Percentiles rank a stretch among this genome's conserved stretches.
These are phyloP conservation scores for Melocanna baccifera DNA, from an alignment of 176 grass and related monocot genomes.

Conservation along the genomic window DNA sequence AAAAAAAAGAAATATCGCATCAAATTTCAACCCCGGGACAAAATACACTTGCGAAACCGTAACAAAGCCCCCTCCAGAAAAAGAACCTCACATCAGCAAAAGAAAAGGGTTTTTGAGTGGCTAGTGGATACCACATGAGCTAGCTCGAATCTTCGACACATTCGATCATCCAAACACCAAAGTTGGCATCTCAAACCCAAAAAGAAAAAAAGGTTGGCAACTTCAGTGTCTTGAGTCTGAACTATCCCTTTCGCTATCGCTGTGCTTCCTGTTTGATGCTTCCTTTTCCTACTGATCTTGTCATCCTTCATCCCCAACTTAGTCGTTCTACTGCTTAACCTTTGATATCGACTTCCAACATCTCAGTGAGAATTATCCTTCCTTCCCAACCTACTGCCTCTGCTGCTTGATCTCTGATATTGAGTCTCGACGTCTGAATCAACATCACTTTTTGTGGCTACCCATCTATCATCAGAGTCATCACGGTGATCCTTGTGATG, in stretches of 20 bases:
- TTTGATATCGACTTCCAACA: neutral
- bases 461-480: slow-evolving; percentile 32
- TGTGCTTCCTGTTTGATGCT: slow-evolving; percentile 18
- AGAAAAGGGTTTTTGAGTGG: neutral
- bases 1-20: neutral
- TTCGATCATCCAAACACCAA: neutral
- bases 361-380: slow-evolving; percentile 9
- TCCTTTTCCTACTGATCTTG: slow-evolving; percentile 33
- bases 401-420: neutral
- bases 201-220: neutral
- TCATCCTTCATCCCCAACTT: slow-evolving; percentile 25
- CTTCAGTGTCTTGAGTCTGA: slow-evolving; percentile 7
- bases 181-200: neutral
- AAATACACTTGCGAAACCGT: neutral
- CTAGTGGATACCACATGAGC: neutral
- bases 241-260: neutral
- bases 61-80: neutral
- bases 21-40: neutral
- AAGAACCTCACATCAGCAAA: neutral
- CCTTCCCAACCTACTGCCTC: neutral
- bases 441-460: slow-evolving; percentile 31
- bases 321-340: slow-evolving; percentile 1
- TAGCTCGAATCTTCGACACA: neutral
- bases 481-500: slow-evolving; percentile 15
- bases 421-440: slow-evolving; percentile 24